A percentile compares a stretch with the other conserved stretches of the same genome.
Evolutionary conservation across 2,329 filamentous ascomycete species (phyloP).

Genomic region (Ilyonectria mors-panacis): DNA sequence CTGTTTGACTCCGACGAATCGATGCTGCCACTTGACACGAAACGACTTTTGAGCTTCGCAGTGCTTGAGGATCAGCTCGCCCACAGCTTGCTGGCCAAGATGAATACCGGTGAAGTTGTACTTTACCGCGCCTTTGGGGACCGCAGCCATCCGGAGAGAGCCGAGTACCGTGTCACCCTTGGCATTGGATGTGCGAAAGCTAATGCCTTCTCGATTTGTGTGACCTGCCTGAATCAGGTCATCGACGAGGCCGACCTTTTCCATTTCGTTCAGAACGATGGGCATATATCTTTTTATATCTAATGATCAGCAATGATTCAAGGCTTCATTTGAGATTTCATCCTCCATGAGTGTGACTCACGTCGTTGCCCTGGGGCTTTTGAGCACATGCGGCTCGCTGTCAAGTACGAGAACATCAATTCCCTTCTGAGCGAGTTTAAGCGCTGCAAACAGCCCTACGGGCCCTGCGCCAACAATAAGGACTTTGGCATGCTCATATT

Average conservation of each 20-base stretch:
- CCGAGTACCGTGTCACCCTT: background rate
- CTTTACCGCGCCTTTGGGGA: background rate
- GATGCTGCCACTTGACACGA: constrained; percentile 5
- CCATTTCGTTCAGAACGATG: background rate
- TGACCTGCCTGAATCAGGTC: background rate
- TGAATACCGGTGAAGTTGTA: background rate
- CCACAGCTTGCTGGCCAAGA: constrained; percentile 4
- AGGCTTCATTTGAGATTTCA: background rate
- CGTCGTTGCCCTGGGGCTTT: constrained; percentile 1
- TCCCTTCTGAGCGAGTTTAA: background rate
- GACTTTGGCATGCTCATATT: background rate
- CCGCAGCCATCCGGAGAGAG: background rate
- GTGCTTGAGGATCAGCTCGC: constrained; percentile 3
- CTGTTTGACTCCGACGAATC: background rate
- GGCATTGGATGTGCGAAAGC: constrained; percentile 2
- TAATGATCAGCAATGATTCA: background rate
- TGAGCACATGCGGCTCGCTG: constrained; percentile 1
- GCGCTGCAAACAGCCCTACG: background rate
- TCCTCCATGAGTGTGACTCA: background rate
- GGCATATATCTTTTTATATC: background rate
- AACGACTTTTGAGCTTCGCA: background rate
- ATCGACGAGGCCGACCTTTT: constrained; percentile 5
- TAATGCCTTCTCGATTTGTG: constrained; percentile 4
- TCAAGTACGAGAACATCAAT: background rate
- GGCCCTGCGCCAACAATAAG: constrained; percentile 1